phyloP scores from a whole-genome alignment of 495 filamentous ascomycete genomes.

The Friedmanniomyces endolithicus region DNA sequence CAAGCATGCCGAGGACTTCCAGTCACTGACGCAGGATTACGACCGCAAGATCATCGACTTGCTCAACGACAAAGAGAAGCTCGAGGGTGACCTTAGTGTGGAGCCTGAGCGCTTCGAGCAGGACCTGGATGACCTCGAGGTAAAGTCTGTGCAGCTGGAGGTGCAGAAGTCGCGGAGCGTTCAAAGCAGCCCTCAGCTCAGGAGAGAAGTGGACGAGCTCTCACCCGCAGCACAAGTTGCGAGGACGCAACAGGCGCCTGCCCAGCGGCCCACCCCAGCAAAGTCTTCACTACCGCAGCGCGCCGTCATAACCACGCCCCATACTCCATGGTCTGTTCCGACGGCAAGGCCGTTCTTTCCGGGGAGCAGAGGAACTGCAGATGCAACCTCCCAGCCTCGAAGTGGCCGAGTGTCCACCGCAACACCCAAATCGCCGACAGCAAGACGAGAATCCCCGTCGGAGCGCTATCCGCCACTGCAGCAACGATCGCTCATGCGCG shows the following conservation, averaged over 20 bases:
- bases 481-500: slow-evolving; percentile 5
- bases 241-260: neutral
- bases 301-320: slow-evolving; percentile 7
- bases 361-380: slow-evolving; percentile 3
- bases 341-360: slow-evolving; percentile 10
- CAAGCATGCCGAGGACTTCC: slow-evolving; percentile 20
- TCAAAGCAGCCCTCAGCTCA: slow-evolving; percentile 3
- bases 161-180: slow-evolving; percentile 5
- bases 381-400: slow-evolving; percentile 4
- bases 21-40: slow-evolving; percentile 18
- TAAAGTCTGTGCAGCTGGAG: slow-evolving; percentile 11
- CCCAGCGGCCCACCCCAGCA: neutral
- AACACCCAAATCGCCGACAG: neutral
- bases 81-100: slow-evolving; percentile 16
- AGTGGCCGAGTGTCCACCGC: neutral
- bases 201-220: neutral
- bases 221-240: neutral
- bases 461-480: neutral
- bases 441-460: neutral
- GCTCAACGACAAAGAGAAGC: slow-evolving; percentile 16
- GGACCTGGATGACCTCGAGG: slow-evolving; percentile 12
- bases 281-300: slow-evolving; percentile 6
- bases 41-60: slow-evolving; percentile 16
- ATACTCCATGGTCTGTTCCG: slow-evolving; percentile 8
- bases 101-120: slow-evolving; percentile 17